Base-by-base conservation (phyloP, 805 yeast species). In the Wickerhamiella cacticola region DNA sequence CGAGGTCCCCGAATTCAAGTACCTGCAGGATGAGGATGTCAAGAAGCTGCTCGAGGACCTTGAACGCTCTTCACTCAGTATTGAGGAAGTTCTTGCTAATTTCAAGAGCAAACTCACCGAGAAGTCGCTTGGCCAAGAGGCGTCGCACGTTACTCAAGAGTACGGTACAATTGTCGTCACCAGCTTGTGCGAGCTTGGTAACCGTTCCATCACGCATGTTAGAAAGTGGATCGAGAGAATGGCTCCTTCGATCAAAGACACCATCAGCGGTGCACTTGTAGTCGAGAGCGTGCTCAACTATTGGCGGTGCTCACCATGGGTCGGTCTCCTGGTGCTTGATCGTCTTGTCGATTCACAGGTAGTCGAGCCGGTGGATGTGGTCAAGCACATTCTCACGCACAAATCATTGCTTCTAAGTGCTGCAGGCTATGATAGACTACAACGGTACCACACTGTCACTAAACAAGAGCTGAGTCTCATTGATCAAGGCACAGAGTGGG, bases 151-250 rank as follows among this genome's bases (percentile, higher is more conserved):
- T 36, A 67, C 68, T 22, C 63, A 65, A 55, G 70, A 80, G 48
- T 61, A 80, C 31, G 68, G 82, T 15, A 75, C 80, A 24, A 65
- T 83, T 13, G 63, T 86, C 12, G 71, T 80, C 56, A 89, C 84
- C 58, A 70, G 81, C 0, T 71, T 85, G 45, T 82, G 89, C 41
- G 79, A 79, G 55, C 79, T 86, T 50, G 96, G 97, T 12, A 80
- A 86, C 41, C 74, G 96, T 60, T 88, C 96, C 0, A 72, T 88
- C 38, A 84, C 89, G 0, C 87, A 82, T 57, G 79, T 80, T 33
- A 75, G 74, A 51, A 75, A 74, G 36, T 76, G 75, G 65, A 67
- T 79, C 40, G 64, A 61, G 28, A 69, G 68, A 35, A 58, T 71
- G 5, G 56, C 58, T 18, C 64, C 61, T 12, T 63, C 68, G 13